Evolutionary conservation across 2,329 filamentous ascomycete species (phyloP), one percentile per base, ranked within the genome.

Genomic region (Penicillium sp.): DNA sequence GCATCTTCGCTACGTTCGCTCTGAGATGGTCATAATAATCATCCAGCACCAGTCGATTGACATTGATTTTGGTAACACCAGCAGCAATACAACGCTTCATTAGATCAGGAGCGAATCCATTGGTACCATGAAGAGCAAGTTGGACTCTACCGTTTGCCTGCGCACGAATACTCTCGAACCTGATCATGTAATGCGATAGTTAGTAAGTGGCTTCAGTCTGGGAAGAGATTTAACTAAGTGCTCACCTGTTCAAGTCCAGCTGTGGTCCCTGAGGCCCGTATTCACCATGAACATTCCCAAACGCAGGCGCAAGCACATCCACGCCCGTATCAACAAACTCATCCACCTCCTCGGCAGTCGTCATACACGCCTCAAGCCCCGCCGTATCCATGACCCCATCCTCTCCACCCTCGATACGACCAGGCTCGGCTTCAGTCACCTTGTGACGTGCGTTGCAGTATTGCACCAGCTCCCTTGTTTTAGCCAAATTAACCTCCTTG

Each of bases 241-340:
- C 52, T 44, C 13, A 59, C 55, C 57, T 43, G 6, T 58, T 46
- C 35, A 62, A 55, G 21, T 88, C 85, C 19, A 88, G 73, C 64
- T 81, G 77, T 9, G 85, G 83, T 0, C 87, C 87, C 33, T 82
- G 75, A 1, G 83, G 80, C 0, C 87, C 87, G 69, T 91, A 90
- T 61, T 85, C 83, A 9, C 88, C 88, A 69, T 91, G 88, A 39
- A 91, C 83, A 66, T 90, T 91, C 7, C 88, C 88, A 72, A 91
- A 88, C 0, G 86, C 86, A 0, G 88, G 88, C 1, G 88, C 88
- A 7, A 91, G 77, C 72, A 86, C 86, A 64, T 91, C 85, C 66
- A 91, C 87, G 0, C 87, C 88, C 7, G 87, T 87, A 1, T 76
- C 80, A 19, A 89, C 79, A 62, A 91, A 91, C 61, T 88, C 83